Conservation (phyloP, 2,329 filamentous ascomycete species). For the Pyrenophora tritici-repentis region DNA sequence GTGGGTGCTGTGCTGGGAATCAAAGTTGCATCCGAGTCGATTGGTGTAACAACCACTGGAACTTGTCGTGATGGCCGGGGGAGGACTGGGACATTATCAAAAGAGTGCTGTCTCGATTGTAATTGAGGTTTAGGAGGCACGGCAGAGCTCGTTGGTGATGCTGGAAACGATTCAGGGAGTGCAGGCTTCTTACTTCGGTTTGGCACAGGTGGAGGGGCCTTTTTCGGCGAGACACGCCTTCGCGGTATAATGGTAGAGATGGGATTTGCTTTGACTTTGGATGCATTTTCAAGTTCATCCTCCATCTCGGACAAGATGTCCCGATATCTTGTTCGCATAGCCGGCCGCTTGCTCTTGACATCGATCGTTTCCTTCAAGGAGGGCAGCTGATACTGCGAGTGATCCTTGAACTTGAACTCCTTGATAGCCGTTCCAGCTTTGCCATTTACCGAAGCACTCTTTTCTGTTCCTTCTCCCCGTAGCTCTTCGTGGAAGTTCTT, state of each 20-base stretch:
- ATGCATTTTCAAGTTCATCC: slow-evolving; percentile 28
- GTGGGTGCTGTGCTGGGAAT: slow-evolving; percentile 15
- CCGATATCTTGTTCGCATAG: slow-evolving; percentile 26
- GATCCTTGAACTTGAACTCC: slow-evolving; percentile 40
- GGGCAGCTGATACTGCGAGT: slow-evolving; percentile 38
- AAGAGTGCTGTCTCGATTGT: slow-evolving; percentile 21
- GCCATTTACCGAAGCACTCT: background rate
- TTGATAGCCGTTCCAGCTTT: slow-evolving; percentile 12
- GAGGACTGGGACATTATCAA: slow-evolving; percentile 21
- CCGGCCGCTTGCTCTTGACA: slow-evolving; percentile 9
- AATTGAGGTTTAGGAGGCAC: slow-evolving; percentile 20
- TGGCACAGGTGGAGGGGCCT: slow-evolving; percentile 22
- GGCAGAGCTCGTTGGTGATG: slow-evolving; percentile 16
- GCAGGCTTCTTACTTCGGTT: slow-evolving; percentile 25
- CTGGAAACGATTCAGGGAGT: slow-evolving; percentile 17
- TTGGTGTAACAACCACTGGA: slow-evolving; percentile 18
- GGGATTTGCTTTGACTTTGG: slow-evolving; percentile 24
- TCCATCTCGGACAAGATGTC: slow-evolving; percentile 41
- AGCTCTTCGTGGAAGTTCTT: slow-evolving; percentile 64
- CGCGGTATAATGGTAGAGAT: slow-evolving; percentile 15
- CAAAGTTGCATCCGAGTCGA: slow-evolving; percentile 37
- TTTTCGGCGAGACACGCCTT: slow-evolving; percentile 29
- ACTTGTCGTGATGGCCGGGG: slow-evolving; percentile 11
- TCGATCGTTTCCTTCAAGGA: slow-evolving; percentile 16
- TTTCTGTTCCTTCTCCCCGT: slow-evolving; percentile 15